Base-by-base conservation (phyloP, 1,139 yeast genomes). In the Debaryomycetaceae sp. region DNA sequence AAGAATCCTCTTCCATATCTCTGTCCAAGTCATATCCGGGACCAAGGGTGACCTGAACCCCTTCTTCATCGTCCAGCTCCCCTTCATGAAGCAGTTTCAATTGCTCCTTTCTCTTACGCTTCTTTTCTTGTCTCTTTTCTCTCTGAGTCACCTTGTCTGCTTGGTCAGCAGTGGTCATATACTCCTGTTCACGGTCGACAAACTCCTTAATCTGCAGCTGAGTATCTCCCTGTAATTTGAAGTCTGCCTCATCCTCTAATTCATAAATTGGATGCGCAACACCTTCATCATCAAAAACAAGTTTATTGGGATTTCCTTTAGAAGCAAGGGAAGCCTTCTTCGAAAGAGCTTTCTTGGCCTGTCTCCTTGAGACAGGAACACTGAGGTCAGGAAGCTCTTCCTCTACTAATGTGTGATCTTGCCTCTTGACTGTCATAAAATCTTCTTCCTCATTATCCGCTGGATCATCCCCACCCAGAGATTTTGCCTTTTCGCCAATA, bases 231-330 rank as follows among this genome's bases (percentile, higher is more conserved):
- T 76, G 80, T 51, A 78, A 80, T 51, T 66, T 77, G 77, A 95
- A 93, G 49, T 87, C 96, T 40, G 84, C 95, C 63, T 90, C 97
- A 53, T 85, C 89, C 60, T 89, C 93, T 49, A 93, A 75, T 65
- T 93, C 98, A 59, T 93, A 93, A 11, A 91, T 73, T 11, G 95
- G 87, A 65, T 91, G 98, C 0, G 98, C 84, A 6, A 75, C 74
- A 37, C 99, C 99, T 3, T 93, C 97, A 51, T 93, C 99, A 60
- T 93, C 99, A 62, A 93, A 93, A 45, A 80, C 76, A 55, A 93
- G 66, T 63, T 89, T 93, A 31, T 88, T 80, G 14, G 97, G 85
- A 49, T 81, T 80, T 6, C 90, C 87, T 49, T 78, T 79, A 22
- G 76, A 66, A 33, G 81, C 66, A n/a, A 82, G 60, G n/a, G 87